Evolutionary conservation across 129 eudicot genomes (phyloP), one percentile per base, ranked within the genome.

Genomic region (Flaveria sonorensis): DNA sequence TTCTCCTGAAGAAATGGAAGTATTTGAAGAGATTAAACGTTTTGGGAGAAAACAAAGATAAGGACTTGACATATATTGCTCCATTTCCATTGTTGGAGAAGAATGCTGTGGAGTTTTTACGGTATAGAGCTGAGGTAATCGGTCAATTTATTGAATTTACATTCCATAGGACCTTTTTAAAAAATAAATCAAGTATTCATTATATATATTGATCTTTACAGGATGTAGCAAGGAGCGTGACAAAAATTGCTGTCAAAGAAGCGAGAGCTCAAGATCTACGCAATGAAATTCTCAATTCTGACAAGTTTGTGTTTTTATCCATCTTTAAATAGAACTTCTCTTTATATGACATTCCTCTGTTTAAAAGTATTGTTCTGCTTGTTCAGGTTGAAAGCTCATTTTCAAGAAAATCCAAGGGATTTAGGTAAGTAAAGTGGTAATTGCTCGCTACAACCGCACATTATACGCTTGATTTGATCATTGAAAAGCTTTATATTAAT

Each of bases 71-170:
- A 43, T 82, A 77, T 76, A 82, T 95, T 68, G 89, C 88, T 70
- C 90, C 90, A 46, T 95, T 91, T 81, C 95, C 95, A 74, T 87
- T 88, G 77, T 88, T 90, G n/a, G 85, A 82, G 70, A 88, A 88
- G 85, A 89, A 88, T 74, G 99, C 97, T 1, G 97, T 92, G 70
- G 99, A 92, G 72, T 86, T 89, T 71, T 81, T 95, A 75, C 88
- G 99, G n/a, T 95, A 95, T 79, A 84, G 99, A 78, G 92, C 97
- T 7, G 99, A 92, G 97, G 99, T 92, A 89, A 75, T 40, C 77
- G 11, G 21, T 51, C 32, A 57, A 19, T 18, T 56, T 18, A 6
- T 50, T 68, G 28, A 10, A 18, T 66, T 53, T 40, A 4, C 18
- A 78, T 78, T 40, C 10, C 19, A 48, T 74, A 28, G 2, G 28